Conservation (phyloP, 345 rosid genomes). For the Conringia planisiliqua region DNA sequence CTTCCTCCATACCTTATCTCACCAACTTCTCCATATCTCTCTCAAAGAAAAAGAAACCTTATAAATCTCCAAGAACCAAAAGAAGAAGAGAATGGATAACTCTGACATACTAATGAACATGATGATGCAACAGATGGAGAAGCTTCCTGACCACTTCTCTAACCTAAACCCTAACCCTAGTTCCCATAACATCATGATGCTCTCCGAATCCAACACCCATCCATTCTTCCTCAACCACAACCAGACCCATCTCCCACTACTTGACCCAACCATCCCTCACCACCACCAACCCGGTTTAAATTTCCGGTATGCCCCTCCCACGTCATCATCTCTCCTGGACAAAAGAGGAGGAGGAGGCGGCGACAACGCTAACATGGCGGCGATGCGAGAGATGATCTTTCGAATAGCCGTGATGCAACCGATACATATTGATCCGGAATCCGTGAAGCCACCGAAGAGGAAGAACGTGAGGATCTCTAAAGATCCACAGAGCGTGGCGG, state of each 20-base stretch:
- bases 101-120: slow-evolving; percentile 41
- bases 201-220: slow-evolving; percentile 30
- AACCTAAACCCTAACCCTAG: slow-evolving; percentile 29
- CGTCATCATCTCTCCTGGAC: slow-evolving; percentile 16
- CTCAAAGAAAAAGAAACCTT: neutral
- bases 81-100: slow-evolving; percentile 23
- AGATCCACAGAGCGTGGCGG: slow-evolving; percentile 94
- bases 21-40: slow-evolving; percentile 28
- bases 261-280: slow-evolving; percentile 21
- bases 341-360: slow-evolving; percentile 15
- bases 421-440: slow-evolving; percentile 73
- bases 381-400: slow-evolving; percentile 84
- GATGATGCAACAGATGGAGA: slow-evolving; percentile 60
- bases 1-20: slow-evolving; percentile 29
- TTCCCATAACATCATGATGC: slow-evolving; percentile 13
- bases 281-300: slow-evolving; percentile 30
- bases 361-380: slow-evolving; percentile 44
- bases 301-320: slow-evolving; percentile 16
- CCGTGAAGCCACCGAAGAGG: slow-evolving; percentile 83
- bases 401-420: slow-evolving; percentile 94
- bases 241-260: slow-evolving; percentile 31
- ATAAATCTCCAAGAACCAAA: neutral
- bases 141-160: slow-evolving; percentile 48
- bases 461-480: slow-evolving; percentile 85
- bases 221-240: slow-evolving; percentile 14